Evolutionary conservation across 2,329 filamentous ascomycete species (phyloP), one percentile per base, ranked within the genome.

Genomic region (Clonostachys byssicola): DNA sequence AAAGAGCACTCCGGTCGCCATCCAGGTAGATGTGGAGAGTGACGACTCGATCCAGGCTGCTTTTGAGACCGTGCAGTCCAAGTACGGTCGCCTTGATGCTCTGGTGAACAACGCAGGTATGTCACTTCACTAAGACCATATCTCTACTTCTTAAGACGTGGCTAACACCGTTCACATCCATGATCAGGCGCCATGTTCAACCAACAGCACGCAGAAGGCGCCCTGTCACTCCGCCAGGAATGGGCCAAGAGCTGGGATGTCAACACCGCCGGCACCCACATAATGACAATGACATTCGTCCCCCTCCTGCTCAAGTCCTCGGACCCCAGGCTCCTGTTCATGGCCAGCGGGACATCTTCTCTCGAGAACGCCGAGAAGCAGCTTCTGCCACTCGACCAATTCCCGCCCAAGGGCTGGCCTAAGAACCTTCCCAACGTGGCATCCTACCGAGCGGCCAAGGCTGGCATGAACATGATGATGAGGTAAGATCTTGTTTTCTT

Each of bases 321-420:
- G 0, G 64, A 71, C 36, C 71, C 73, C 0, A 62, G 73, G 2
- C 51, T 78, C 40, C 46, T 75, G 39, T 78, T 78, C 57, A 54
- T 78, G 23, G 66, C 71, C 14, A 54, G 50, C 10, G 71, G 73
- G 7, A 64, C 67, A 0, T 65, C 68, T 5, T 60, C 63, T 0
- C 56, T 75, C 4, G 52, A 54, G 0, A 40, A 41, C 18, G 61
- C 59, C 46, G 56, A 56, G 17, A 40, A 43, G 5, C 49, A 53
- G 30, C 57, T 60, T n/a, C 55, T 56, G 2, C 54, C 56, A 2
- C 34, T 49, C 9, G 66, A 61, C 40, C 42, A 35, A 39, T 14
- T 46, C 8, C 60, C 62, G 3, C 52, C 51, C 6, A 61, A 62
- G 5, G 74, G 74, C 1, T 78, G 74, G 73, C 74, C 72, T 5